phyloP scores from a whole-genome alignment of 345 rosid species.

The Eucalyptus marginata region DNA sequence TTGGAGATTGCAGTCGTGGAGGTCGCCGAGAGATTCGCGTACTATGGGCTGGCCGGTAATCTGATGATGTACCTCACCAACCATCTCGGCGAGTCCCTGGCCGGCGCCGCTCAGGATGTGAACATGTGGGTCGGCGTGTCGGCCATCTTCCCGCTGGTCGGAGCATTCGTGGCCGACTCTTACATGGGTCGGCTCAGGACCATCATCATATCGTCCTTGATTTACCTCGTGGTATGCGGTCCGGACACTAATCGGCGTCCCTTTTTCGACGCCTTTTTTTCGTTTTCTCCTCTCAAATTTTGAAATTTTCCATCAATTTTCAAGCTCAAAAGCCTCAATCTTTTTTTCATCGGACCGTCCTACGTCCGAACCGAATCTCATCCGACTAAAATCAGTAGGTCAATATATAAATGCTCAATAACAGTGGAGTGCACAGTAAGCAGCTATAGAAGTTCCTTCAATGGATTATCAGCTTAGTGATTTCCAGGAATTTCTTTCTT shows the following conservation, averaged over 20 bases:
- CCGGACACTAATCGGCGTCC: neutral
- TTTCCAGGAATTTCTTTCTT: neutral
- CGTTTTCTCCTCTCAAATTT: neutral
- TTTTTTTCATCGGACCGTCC: neutral
- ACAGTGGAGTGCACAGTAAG: neutral
- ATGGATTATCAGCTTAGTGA: neutral
- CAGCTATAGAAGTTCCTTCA: neutral
- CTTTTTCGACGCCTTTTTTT: neutral
- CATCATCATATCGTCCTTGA: conserved; percentile 43
- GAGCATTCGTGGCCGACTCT: conserved; percentile 78
- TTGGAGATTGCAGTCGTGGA: conserved; percentile 47
- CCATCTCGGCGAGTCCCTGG: conserved; percentile 38
- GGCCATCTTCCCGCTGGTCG: conserved; percentile 58
- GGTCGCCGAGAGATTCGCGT: conserved; percentile 71
- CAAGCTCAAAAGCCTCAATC: neutral
- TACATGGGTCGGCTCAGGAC: conserved; percentile 83
- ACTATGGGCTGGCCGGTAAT: conserved; percentile 68
- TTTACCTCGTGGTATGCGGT: conserved; percentile 36
- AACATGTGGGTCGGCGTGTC: conserved; percentile 83
- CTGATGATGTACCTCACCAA: conserved; percentile 63
- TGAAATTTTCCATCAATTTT: neutral
- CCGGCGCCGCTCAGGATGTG: conserved; percentile 55
- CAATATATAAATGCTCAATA: neutral
- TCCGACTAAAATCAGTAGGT: neutral
- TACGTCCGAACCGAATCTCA: neutral